Evolutionary conservation across 2,329 filamentous ascomycete species (phyloP).

Genomic region (Fusarium papillatum): DNA sequence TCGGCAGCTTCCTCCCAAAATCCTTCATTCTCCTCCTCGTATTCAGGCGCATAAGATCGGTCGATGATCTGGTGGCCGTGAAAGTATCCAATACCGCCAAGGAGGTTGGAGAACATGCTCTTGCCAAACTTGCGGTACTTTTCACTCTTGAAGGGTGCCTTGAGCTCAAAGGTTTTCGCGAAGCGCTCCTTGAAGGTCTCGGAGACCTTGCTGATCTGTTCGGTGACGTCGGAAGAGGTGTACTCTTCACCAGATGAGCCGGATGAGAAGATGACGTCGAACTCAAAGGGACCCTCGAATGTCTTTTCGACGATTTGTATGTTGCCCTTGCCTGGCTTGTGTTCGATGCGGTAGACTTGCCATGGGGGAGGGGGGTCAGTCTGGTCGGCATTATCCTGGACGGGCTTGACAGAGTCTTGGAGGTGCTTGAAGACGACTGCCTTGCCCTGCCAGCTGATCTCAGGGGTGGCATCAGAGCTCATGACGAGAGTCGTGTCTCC

Average conservation of each 20-base stretch:
- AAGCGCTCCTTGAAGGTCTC: slow-evolving; percentile 83
- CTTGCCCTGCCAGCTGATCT: slow-evolving; percentile 89
- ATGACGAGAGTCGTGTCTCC: slow-evolving; percentile 83
- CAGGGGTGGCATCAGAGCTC: slow-evolving; percentile 75
- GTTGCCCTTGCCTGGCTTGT: slow-evolving; percentile 80
- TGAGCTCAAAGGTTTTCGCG: slow-evolving; percentile 72
- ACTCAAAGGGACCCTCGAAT: slow-evolving; percentile 91
- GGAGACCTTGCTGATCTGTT: slow-evolving; percentile 76
- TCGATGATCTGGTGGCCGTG: slow-evolving; percentile 91
- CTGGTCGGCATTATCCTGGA: slow-evolving; percentile 62
- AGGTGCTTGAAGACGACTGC: slow-evolving; percentile 69
- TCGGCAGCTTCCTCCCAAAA: slow-evolving; percentile 95
- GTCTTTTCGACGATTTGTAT: slow-evolving; percentile 92
- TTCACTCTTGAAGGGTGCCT: slow-evolving; percentile 80
- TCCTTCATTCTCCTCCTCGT: slow-evolving; percentile 94
- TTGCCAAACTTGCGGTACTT: slow-evolving; percentile 86
- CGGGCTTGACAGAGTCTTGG: slow-evolving; percentile 62
- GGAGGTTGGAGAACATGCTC: slow-evolving; percentile 93
- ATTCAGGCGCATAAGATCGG: slow-evolving; percentile 90
- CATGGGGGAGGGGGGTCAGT: slow-evolving; percentile 86
- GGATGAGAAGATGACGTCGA: slow-evolving; percentile 92
- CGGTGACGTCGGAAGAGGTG: slow-evolving; percentile 74
- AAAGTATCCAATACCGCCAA: slow-evolving; percentile 97
- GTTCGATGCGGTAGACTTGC: slow-evolving; percentile 84
- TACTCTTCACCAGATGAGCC: slow-evolving; percentile 72